Evolutionary conservation across 768 basidiomycete genomes (phyloP).

Genomic region (Coprinopsis sp.): DNA sequence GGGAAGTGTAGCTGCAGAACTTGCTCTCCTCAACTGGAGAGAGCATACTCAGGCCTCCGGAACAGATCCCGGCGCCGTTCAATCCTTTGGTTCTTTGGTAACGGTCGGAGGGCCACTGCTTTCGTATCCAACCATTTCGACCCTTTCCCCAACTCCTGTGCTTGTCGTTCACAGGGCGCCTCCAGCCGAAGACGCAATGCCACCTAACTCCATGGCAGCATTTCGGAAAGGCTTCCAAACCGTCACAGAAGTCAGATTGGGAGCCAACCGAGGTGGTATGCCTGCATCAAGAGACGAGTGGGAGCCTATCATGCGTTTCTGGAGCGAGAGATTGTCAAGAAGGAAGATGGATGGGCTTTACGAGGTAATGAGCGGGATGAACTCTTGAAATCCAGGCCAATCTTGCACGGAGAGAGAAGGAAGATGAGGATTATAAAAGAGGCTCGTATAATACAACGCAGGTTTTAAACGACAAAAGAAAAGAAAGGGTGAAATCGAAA

Average conservation of each 20-base stretch:
- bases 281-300: constrained; percentile 72
- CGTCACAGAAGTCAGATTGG: constrained; percentile 46
- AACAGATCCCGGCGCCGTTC: constrained; percentile 15
- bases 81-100: constrained; percentile 59
- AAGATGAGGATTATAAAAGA: background rate
- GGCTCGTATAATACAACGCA: background rate
- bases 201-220: constrained; percentile 41
- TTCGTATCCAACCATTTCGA: constrained; percentile 64
- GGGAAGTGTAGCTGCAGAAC: constrained; percentile 71
- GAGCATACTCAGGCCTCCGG: constrained; percentile 16
- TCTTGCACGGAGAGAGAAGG: background rate
- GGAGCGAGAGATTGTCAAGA: constrained; percentile 63
- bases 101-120: constrained; percentile 70
- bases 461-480: background rate
- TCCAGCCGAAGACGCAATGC: constrained; percentile 41
- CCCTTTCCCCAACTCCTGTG: constrained; percentile 53
- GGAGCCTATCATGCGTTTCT: constrained; percentile 83
- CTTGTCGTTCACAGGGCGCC: constrained; percentile 53
- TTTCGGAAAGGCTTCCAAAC: constrained; percentile 57
- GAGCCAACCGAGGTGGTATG: constrained; percentile 55
- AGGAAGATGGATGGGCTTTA: constrained; percentile 60
- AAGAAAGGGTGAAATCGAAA: background rate
- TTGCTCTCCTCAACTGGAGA: constrained; percentile 55
- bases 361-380: constrained; percentile 54
- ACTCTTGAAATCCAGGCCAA: background rate